Percentiles rank a stretch among this genome's conserved stretches.
Conservation (phyloP, 164 flowering plant species). For the Aristolochia fimbriata region DNA sequence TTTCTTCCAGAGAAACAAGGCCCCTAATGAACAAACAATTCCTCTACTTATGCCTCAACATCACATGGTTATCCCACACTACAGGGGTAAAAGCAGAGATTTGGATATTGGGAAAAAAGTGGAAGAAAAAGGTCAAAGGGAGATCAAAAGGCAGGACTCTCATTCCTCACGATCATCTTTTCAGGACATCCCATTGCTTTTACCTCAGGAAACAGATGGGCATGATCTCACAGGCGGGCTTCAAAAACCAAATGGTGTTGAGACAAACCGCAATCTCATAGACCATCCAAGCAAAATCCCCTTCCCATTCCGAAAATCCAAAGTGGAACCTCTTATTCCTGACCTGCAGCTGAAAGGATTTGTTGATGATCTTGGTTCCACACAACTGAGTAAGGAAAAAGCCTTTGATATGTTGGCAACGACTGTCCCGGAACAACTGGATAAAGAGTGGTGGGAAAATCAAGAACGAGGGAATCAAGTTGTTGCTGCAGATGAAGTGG, state of each 20-base stretch:
- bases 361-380: slow-evolving; percentile 49
- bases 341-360: slow-evolving; percentile 59
- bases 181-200: slow-evolving; percentile 84
- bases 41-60: slow-evolving; percentile 98
- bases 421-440: slow-evolving; percentile 18
- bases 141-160: slow-evolving; percentile 45
- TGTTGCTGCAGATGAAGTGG: slow-evolving; percentile 51
- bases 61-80: slow-evolving; percentile 99
- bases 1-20: slow-evolving; percentile 79
- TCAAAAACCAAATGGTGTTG: slow-evolving; percentile 29
- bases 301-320: slow-evolving; percentile 54
- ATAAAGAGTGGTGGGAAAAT: slow-evolving; percentile 91
- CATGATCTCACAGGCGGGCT: slow-evolving; percentile 27
- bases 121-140: slow-evolving; percentile 20
- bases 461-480: slow-evolving; percentile 71
- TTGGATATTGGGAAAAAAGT: slow-evolving; percentile 27
- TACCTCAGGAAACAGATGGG: slow-evolving; percentile 76
- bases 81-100: slow-evolving; percentile 53
- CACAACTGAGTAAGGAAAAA: slow-evolving; percentile 20
- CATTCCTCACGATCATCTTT: slow-evolving; percentile 57
- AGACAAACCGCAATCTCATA: slow-evolving; percentile 2
- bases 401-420: slow-evolving; percentile 22
- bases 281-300: slow-evolving; percentile 23
- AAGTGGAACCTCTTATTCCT: slow-evolving; percentile 31
- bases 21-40: slow-evolving; percentile 87